Evolutionary conservation across 257 asterid genomes (phyloP), one percentile per base, ranked within the genome.

Genomic region (Salvia splendens): DNA sequence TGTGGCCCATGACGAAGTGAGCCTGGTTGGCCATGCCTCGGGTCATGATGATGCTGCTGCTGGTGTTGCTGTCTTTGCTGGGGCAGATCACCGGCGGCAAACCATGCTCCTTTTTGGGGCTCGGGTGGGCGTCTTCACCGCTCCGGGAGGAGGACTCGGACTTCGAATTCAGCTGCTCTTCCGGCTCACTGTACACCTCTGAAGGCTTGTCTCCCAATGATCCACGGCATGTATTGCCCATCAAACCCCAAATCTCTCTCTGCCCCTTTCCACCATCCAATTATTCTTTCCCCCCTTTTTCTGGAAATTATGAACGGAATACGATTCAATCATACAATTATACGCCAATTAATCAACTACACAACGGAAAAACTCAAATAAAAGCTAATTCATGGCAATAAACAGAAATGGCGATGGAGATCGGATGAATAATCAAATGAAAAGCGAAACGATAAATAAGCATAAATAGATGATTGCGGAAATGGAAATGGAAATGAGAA

Each of bases 161-260:
- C 75, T 82, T 87, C 73, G 84, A 68, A 70, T 40, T 66, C 28
- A 81, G 83, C 67, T 76, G 80, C 43, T 84, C 85, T 76, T 84
- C 83, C 64, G 96, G 92, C 78, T 77, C 80, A 46, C 69, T 55
- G 81, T 63, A 75, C 80, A 88, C 92, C 84, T 77, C 87, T 65
- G 79, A 77, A 53, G 87, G 66, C 77, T 86, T 84, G 70, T 78
- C 81, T 66, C 89, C 83, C 12, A 88, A 82, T 84, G 93, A 88
- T 75, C 96, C 96, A 67, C 97, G 95, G 95, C 97, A 91, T 88
- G 96, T 82, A 75, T 91, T 91, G 93, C 97, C 97, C 97, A 91
- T 91, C 75, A 89, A 91, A 82, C 94, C 79, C 60, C 64, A 77
- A 64, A 73, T 70, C 15, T 14, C 61, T 61, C 33, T 35, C 43